A percentile compares a stretch with the other conserved stretches of the same genome.
Conservation (phyloP, 2,329 filamentous ascomycete genomes). For the Colletotrichum karsti region DNA sequence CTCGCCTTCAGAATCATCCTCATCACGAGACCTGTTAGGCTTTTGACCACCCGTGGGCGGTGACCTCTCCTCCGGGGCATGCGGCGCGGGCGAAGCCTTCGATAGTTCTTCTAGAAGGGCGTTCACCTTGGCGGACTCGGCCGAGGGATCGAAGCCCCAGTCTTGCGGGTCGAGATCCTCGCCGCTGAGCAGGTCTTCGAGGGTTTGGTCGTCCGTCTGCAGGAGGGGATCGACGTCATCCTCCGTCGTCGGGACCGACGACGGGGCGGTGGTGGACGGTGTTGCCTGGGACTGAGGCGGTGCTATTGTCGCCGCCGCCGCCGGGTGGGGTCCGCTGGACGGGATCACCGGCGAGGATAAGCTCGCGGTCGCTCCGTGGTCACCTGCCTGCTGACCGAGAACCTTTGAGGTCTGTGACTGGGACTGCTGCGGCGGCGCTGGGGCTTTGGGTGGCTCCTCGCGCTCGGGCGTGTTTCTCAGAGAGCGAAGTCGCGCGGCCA, state of each 20-base stretch:
- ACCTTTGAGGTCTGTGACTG: not conserved
- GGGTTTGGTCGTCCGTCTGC: conserved; percentile 58
- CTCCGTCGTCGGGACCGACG: not conserved
- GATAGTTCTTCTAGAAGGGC: conserved; percentile 47
- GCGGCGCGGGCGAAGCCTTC: conserved; percentile 7
- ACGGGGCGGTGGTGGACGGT: not conserved
- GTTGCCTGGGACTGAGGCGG: conserved; percentile 5
- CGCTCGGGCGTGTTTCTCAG: conserved; percentile 51
- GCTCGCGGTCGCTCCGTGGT: not conserved
- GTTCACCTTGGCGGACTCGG: conserved; percentile 40
- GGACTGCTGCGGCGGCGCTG: conserved; percentile 25
- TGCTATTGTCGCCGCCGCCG: not conserved
- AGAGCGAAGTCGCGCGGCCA: conserved; percentile 60
- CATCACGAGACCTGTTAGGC: conserved; percentile 31
- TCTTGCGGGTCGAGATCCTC: conserved; percentile 43
- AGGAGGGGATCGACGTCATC: conserved; percentile 49
- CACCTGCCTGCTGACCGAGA: conserved; percentile 1
- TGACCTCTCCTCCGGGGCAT: not conserved
- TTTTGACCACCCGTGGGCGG: too few relatives aligned
- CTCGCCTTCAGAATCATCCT: conserved; percentile 60
- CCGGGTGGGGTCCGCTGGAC: not conserved
- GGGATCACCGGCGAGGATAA: not conserved
- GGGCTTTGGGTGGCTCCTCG: conserved; percentile 14
- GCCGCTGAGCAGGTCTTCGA: conserved; percentile 60
- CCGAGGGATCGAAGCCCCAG: conserved; percentile 35